A percentile compares a stretch with the other conserved stretches of the same genome.
phyloP scores from a whole-genome alignment of 2,329 filamentous ascomycete genomes.

The Diaporthe citriasiana region DNA sequence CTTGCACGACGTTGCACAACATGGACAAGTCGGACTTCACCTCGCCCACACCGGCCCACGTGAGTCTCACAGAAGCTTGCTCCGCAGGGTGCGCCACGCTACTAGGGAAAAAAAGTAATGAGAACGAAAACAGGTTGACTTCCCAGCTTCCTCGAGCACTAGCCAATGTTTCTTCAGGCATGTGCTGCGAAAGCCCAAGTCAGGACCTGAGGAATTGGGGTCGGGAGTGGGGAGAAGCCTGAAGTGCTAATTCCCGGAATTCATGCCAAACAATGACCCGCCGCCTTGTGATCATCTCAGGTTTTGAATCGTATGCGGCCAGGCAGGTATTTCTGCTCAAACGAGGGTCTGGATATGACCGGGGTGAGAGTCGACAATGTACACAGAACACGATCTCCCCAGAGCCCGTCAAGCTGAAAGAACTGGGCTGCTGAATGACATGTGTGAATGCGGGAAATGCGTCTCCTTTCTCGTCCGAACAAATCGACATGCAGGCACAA shows the following conservation, averaged over 20 bases:
- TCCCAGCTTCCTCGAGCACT: neutral
- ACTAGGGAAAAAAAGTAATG: neutral
- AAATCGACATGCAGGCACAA: neutral
- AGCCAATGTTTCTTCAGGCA: neutral
- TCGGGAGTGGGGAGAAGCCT: neutral
- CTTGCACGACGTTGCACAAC: conserved; percentile 38
- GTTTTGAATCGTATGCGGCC: neutral
- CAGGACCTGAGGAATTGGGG: conserved; percentile 2
- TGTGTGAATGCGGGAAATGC: neutral
- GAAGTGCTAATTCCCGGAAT: conserved; percentile 25
- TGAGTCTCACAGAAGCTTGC: conserved; percentile 8
- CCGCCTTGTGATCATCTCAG: conserved; percentile 19
- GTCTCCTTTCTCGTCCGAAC: neutral
- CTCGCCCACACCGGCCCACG: neutral
- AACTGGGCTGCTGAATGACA: neutral
- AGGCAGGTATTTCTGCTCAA: neutral
- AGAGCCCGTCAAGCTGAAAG: neutral
- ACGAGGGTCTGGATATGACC: neutral
- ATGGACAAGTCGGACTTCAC: neutral
- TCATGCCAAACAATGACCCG: neutral
- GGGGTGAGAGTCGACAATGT: too few relatives aligned
- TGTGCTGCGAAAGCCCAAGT: neutral
- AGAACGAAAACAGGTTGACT: neutral
- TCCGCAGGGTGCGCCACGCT: neutral
- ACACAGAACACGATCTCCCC: too few relatives aligned